These are phyloP conservation scores for Podospora sp. DNA, from an alignment of 495 filamentous ascomycete species.

Conservation along the genomic window DNA sequence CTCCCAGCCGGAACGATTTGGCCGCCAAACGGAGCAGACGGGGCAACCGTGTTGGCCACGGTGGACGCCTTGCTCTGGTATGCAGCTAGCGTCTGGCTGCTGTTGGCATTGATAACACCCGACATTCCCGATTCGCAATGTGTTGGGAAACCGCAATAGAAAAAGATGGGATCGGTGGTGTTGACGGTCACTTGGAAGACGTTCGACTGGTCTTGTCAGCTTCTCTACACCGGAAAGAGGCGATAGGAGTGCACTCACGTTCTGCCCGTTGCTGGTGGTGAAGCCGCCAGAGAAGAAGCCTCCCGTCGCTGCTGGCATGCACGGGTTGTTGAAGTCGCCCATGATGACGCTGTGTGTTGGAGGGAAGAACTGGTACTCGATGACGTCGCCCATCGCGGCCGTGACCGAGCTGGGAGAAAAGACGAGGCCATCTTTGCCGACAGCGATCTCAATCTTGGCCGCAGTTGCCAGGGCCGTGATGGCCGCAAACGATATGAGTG, in stretches of 20 bases:
- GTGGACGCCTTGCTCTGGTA: conserved; percentile 4
- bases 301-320: conserved; percentile 38
- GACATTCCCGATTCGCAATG: conserved; percentile 50
- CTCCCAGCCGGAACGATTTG: conserved; percentile 1
- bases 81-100: conserved; percentile 3
- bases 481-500: background rate
- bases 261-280: conserved; percentile 21
- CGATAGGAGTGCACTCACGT: conserved; percentile 11
- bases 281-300: conserved; percentile 47
- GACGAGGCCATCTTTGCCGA: conserved; percentile 42
- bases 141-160: conserved; percentile 45
- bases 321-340: conserved; percentile 48
- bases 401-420: conserved; percentile 52
- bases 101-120: conserved; percentile 37
- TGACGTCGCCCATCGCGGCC: conserved; percentile 49
- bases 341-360: conserved; percentile 48
- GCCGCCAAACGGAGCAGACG: conserved; percentile 4
- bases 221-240: background rate
- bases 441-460: conserved; percentile 46
- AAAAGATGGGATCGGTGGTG: conserved; percentile 53
- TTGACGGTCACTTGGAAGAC: conserved; percentile 51
- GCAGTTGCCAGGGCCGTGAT: background rate
- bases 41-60: background rate
- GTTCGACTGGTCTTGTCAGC: conserved; percentile 7
- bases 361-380: conserved; percentile 49